phyloP scores from a whole-genome alignment of 257 asterid genomes.

The Solanum stenotomum region DNA sequence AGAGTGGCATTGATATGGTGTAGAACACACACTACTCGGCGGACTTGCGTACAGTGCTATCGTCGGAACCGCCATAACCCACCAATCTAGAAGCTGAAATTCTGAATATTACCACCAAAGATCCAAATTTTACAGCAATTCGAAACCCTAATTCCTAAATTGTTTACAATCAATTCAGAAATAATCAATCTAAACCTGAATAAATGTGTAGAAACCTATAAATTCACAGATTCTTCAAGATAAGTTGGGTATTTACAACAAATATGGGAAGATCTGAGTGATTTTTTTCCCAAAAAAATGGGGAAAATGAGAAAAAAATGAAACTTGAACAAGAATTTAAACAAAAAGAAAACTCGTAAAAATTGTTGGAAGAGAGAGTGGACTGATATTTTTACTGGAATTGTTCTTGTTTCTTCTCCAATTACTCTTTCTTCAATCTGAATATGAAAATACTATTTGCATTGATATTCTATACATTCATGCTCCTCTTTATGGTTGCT shows the following conservation, averaged over 20 bases:
- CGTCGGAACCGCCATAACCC: conserved; percentile 68
- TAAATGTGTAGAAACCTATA: neutral
- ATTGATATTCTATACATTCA: neutral
- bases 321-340: neutral
- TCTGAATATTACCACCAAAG: neutral
- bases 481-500: conserved; percentile 10
- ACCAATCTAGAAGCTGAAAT: neutral
- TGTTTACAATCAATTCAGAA: neutral
- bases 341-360: neutral
- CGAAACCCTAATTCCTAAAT: conserved; percentile 9
- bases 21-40: conserved; percentile 66
- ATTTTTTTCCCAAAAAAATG: neutral
- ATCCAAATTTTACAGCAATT: neutral
- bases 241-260: neutral
- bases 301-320: conserved; percentile 20
- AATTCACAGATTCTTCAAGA: neutral
- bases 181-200: neutral
- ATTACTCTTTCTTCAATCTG: neutral
- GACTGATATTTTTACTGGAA: neutral
- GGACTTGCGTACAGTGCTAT: conserved; percentile 83
- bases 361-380: neutral
- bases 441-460: neutral
- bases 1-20: conserved; percentile 56
- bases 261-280: conserved; percentile 7
- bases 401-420: neutral